phyloP scores from a whole-genome alignment of 768 basidiomycete genomes.

The Tulasnella sp. region DNA sequence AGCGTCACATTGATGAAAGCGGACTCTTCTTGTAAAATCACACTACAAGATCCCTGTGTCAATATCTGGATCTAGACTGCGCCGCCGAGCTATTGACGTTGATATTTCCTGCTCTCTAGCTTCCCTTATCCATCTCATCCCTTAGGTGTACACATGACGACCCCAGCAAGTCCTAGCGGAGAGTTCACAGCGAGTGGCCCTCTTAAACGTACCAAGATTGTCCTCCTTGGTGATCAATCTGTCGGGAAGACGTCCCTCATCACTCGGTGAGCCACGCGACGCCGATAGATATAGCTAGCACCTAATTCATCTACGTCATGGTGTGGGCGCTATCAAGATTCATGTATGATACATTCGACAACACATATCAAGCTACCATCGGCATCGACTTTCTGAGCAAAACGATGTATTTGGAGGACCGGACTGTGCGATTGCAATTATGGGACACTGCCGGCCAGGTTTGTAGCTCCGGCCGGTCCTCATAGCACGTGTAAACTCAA shows the following conservation, averaged over 20 bases:
- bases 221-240: constrained; percentile 91
- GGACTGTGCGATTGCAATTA: constrained; percentile 91
- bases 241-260: constrained; percentile 99
- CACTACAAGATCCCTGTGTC: no score
- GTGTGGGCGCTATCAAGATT: constrained; percentile 42
- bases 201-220: constrained; percentile 92
- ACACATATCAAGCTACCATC: constrained; percentile 96
- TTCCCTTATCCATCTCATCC: no score
- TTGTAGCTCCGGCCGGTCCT: no score
- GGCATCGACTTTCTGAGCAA: constrained; percentile 99
- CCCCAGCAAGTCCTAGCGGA: constrained; percentile 27
- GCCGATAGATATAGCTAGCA: background rate
- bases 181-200: constrained; percentile 75
- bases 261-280: constrained; percentile 54
- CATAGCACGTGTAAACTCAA: no score
- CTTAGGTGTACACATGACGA: no score
- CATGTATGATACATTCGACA: constrained; percentile 99
- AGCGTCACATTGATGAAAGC: no score
- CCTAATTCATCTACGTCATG: background rate
- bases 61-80: no score
- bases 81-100: no score
- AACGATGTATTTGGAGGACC: constrained; percentile 98
- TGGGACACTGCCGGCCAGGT: constrained; percentile 99
- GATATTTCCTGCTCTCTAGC: no score
- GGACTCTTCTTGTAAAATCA: no score